These are phyloP conservation scores for Kodamaea laetipori DNA, from an alignment of 805 yeast species.

Conservation along the genomic window DNA sequence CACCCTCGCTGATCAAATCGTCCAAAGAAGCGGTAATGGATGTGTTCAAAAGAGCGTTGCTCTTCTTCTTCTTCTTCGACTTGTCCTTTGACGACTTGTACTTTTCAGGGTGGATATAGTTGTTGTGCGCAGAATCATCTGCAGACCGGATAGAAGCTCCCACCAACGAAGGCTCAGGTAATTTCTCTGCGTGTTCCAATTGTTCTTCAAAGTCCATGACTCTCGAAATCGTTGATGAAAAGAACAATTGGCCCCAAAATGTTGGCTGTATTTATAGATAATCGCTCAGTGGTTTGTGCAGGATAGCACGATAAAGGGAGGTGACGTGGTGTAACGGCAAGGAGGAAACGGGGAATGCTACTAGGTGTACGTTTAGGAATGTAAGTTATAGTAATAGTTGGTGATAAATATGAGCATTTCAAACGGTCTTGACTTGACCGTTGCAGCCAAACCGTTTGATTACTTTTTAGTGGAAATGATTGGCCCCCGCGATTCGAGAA, in stretches of 20 bases:
- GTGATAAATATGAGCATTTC: too few species aligned
- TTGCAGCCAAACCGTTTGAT: neutral
- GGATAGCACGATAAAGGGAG: neutral
- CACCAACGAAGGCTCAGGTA: slow-evolving; percentile 51
- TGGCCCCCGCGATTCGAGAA: slow-evolving; percentile 5
- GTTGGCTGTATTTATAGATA: slow-evolving; percentile 8
- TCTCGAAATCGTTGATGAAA: neutral
- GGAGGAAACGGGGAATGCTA: too few species aligned
- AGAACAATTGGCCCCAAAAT: neutral
- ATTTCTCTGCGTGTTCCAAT: slow-evolving; percentile 52
- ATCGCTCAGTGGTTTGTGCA: neutral
- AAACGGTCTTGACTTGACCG: too few species aligned
- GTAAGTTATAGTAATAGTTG: too few species aligned
- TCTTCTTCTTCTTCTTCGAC: slow-evolving; percentile 14
- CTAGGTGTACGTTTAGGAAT: too few species aligned
- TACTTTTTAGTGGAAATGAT: neutral
- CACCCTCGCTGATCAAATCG: slow-evolving; percentile 51
- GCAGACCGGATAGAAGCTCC: slow-evolving; percentile 54
- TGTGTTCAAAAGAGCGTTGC: slow-evolving; percentile 17
- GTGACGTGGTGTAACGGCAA: neutral
- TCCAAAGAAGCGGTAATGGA: slow-evolving; percentile 56
- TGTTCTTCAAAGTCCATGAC: slow-evolving; percentile 55
- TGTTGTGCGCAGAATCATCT: slow-evolving; percentile 47
- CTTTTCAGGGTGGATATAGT: slow-evolving; percentile 49
- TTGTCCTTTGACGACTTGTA: slow-evolving; percentile 28